These are phyloP conservation scores for Pisolithus thermaeus DNA, from an alignment of 1,284 basidiomycete species.

Conservation along the genomic window DNA sequence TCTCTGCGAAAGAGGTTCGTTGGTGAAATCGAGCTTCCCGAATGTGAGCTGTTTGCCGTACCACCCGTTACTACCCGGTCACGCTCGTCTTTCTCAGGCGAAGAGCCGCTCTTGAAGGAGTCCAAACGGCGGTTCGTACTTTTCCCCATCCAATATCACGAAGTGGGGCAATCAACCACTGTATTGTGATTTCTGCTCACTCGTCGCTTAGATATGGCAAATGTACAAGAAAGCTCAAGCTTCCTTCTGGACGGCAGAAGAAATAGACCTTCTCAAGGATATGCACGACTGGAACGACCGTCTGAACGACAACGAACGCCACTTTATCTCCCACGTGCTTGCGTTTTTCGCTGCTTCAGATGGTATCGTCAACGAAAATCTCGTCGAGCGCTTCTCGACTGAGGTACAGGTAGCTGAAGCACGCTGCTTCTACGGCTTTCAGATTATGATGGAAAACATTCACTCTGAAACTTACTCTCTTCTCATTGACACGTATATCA, in stretches of 20 bases:
- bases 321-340: slow-evolving; percentile 94
- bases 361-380: slow-evolving; percentile 95
- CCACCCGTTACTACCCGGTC: background rate
- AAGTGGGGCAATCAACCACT: slow-evolving; percentile 44
- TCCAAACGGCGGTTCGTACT: slow-evolving; percentile 82
- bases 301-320: slow-evolving; percentile 89
- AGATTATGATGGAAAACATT: slow-evolving; percentile 99
- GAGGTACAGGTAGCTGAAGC: slow-evolving; percentile 96
- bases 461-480: slow-evolving; percentile 98
- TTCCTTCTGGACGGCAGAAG: slow-evolving; percentile 97
- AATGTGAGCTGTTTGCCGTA: slow-evolving; percentile 40
- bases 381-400: slow-evolving; percentile 87
- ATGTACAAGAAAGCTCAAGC: slow-evolving; percentile 94
- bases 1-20: slow-evolving; percentile 40
- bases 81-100: slow-evolving; percentile 35
- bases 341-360: slow-evolving; percentile 96
- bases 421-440: slow-evolving; percentile 98
- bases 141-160: slow-evolving; percentile 92
- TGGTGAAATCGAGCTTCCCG: slow-evolving; percentile 59
- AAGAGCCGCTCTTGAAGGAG: slow-evolving; percentile 81
- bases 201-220: slow-evolving; percentile 75
- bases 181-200: background rate
- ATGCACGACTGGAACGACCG: slow-evolving; percentile 90
- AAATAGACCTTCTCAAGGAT: slow-evolving; percentile 96
- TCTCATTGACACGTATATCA: slow-evolving; percentile 97